These are phyloP conservation scores for Conticribra guillardii DNA, from an alignment of 108 stramenopile genomes.

Conservation along the genomic window DNA sequence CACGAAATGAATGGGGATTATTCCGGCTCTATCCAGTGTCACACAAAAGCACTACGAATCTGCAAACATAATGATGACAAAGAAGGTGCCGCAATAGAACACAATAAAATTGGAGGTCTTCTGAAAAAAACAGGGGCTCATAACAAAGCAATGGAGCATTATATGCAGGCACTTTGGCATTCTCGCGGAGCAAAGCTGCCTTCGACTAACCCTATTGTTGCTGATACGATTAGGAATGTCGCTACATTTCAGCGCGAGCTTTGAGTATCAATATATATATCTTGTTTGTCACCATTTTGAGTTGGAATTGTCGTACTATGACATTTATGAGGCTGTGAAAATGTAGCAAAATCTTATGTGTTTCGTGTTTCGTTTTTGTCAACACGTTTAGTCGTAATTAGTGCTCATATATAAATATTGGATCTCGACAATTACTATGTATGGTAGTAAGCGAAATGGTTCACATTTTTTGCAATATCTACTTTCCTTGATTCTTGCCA, in stretches of 20 bases:
- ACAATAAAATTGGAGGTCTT: conserved; percentile 47
- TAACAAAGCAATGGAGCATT: conserved; percentile 47
- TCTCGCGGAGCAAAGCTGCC: conserved; percentile 43
- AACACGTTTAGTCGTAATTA: too few species aligned
- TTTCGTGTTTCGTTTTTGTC: too few species aligned
- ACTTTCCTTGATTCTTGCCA: too few species aligned
- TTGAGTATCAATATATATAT: too few species aligned
- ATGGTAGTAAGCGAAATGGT: too few species aligned
- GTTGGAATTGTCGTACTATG: background rate
- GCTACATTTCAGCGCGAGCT: conserved; percentile 23
- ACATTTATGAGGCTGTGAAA: background rate
- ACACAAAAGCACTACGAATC: conserved; percentile 39
- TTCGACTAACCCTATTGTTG: conserved; percentile 43
- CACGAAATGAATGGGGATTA: conserved; percentile 14
- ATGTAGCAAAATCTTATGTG: too few species aligned
- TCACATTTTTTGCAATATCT: too few species aligned
- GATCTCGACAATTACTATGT: too few species aligned
- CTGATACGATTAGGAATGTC: conserved; percentile 51
- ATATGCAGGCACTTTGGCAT: conserved; percentile 49
- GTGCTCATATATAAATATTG: too few species aligned
- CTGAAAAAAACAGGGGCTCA: conserved; percentile 31
- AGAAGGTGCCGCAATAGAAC: conserved; percentile 38
- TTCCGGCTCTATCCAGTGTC: conserved; percentile 27
- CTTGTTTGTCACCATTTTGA: too few species aligned
- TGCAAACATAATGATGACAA: conserved; percentile 46